Conservation (phyloP, 306 rosid genomes). For the Amphicarpaea edgeworthii region DNA sequence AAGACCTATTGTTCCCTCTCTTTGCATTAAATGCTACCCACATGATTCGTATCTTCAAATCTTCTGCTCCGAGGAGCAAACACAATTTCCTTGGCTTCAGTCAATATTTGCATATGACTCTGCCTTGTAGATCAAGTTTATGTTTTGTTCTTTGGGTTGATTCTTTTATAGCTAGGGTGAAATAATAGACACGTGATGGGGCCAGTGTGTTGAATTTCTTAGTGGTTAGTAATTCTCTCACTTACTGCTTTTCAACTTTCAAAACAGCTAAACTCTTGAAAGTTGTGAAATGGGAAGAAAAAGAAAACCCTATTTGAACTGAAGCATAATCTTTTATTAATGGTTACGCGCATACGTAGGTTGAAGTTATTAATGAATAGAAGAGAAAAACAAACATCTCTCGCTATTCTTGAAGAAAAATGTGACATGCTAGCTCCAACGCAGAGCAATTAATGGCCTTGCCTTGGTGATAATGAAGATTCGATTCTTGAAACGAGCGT, state of each 20-base stretch:
- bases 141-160: conserved; percentile 39
- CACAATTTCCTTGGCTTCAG: conserved; percentile 53
- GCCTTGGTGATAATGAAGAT: conserved; percentile 64
- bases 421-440: conserved; percentile 61
- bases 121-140: conserved; percentile 50
- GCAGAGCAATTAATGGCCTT: conserved; percentile 57
- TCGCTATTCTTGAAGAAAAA: conserved; percentile 53
- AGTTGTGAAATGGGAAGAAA: conserved; percentile 51
- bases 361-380: conserved; percentile 38
- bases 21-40: conserved; percentile 70
- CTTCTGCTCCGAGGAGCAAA: conserved; percentile 63
- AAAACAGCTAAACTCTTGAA: conserved; percentile 56
- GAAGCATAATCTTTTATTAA: neutral
- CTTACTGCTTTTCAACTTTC: conserved; percentile 41
- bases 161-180: neutral
- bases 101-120: conserved; percentile 38
- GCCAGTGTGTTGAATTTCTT: conserved; percentile 46
- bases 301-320: conserved; percentile 34
- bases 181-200: conserved; percentile 31
- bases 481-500: conserved; percentile 65
- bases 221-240: conserved; percentile 41
- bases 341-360: neutral
- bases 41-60: conserved; percentile 72
- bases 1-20: conserved; percentile 55
- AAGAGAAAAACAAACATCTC: conserved; percentile 74